phyloP scores from a whole-genome alignment of 495 filamentous ascomycete species.

The Lophiostoma macrostomum region DNA sequence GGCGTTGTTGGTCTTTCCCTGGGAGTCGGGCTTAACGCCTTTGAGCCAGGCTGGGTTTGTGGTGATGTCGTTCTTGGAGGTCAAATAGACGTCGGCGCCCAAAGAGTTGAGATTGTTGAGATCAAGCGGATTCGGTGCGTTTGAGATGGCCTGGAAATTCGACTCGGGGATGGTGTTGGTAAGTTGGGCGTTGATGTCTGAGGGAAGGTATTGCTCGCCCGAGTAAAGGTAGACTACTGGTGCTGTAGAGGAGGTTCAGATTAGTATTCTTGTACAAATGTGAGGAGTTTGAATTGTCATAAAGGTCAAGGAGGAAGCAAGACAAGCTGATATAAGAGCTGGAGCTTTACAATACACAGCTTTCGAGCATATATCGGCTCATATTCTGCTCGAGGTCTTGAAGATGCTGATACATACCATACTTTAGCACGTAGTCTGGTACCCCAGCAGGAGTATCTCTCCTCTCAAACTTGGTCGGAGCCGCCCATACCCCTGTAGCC shows the following conservation, averaged over 20 bases:
- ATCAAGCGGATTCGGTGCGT: slow-evolving; percentile 50
- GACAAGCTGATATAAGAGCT: background rate
- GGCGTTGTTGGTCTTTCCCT: slow-evolving; percentile 49
- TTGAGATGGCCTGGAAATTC: slow-evolving; percentile 49
- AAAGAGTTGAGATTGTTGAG: slow-evolving; percentile 52
- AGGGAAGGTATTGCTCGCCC: slow-evolving; percentile 56
- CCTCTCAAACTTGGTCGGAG: slow-evolving; percentile 18
- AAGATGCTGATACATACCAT: slow-evolving; percentile 15
- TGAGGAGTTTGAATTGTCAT: slow-evolving; percentile 1
- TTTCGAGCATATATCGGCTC: background rate
- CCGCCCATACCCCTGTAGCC: background rate
- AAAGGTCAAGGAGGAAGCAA: background rate
- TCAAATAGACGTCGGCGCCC: slow-evolving; percentile 56
- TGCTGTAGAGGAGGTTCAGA: too few relatives aligned
- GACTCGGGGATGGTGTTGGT: slow-evolving; percentile 53
- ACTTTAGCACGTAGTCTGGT: slow-evolving; percentile 26
- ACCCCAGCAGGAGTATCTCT: slow-evolving; percentile 18
- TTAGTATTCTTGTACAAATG: too few relatives aligned
- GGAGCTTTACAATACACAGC: background rate
- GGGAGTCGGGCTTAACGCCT: slow-evolving; percentile 43
- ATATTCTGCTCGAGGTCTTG: background rate
- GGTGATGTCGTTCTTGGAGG: slow-evolving; percentile 55
- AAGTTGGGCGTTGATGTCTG: slow-evolving; percentile 57
- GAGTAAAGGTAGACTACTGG: slow-evolving; percentile 50
- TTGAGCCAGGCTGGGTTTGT: slow-evolving; percentile 53